Evolutionary conservation across 2,329 filamentous ascomycete species (phyloP).

Genomic region (Trichophyton simii): DNA sequence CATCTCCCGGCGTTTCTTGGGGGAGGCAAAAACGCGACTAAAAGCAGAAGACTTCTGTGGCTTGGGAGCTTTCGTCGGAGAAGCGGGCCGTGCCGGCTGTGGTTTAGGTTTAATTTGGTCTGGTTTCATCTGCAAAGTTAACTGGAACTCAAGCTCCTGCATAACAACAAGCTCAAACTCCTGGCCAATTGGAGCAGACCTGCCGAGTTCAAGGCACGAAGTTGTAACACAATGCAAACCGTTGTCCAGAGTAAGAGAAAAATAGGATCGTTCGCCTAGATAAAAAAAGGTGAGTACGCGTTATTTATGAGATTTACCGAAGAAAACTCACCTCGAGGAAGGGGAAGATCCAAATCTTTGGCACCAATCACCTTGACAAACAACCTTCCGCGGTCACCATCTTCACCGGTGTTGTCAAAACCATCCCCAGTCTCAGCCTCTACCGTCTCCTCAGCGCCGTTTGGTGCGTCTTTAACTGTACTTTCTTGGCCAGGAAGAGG

Average conservation of each 20-base stretch:
- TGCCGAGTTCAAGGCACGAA: conserved; percentile 82
- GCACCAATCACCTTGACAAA: conserved; percentile 99
- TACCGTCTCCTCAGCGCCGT: conserved; percentile 54
- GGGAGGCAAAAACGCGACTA: conserved; percentile 82
- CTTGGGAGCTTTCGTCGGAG: conserved; percentile 52
- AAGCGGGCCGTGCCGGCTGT: conserved; percentile 29
- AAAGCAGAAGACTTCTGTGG: conserved; percentile 73
- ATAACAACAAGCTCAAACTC: conserved; percentile 96
- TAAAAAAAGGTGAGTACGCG: not conserved
- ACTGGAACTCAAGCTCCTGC: conserved; percentile 96
- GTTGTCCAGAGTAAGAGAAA: conserved; percentile 95
- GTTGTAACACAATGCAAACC: conserved; percentile 96
- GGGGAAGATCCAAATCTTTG: conserved; percentile 82
- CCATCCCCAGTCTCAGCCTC: conserved; percentile 32
- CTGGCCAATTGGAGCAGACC: conserved; percentile 87
- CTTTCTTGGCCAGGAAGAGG: conserved; percentile 82
- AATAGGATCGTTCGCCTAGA: conserved; percentile 76
- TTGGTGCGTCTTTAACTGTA: conserved; percentile 52
- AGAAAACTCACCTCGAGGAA: conserved; percentile 64
- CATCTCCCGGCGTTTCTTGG: conserved; percentile 91
- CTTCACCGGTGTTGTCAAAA: conserved; percentile 52
- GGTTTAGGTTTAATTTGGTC: conserved; percentile 58
- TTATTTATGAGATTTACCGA: conserved; percentile 9
- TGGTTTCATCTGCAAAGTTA: conserved; percentile 90
- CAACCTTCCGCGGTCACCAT: conserved; percentile 72